A percentile compares a stretch with the other conserved stretches of the same genome.
Evolutionary conservation across 1,139 yeast genomes (phyloP).

Genomic region (Saccharomyces uvarum): DNA sequence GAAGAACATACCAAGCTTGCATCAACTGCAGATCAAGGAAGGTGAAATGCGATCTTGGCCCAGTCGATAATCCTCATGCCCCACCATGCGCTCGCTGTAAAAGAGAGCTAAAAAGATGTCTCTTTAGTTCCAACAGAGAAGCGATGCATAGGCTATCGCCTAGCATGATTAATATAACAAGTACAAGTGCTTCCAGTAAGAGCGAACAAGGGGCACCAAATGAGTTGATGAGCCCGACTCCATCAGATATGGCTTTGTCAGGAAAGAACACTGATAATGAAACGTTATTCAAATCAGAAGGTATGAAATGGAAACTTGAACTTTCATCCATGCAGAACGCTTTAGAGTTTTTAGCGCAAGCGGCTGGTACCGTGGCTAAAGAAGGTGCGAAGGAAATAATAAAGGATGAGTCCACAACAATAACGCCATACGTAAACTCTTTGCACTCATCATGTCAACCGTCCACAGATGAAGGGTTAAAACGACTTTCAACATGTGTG

Average conservation of each 20-base stretch:
- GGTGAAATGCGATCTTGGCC: slow-evolving; percentile 78
- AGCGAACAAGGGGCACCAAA: neutral
- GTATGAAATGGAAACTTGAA: slow-evolving; percentile 32
- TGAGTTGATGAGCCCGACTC: neutral
- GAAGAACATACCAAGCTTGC: slow-evolving; percentile 75
- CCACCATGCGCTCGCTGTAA: slow-evolving; percentile 84
- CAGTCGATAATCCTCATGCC: slow-evolving; percentile 59
- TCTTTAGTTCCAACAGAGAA: slow-evolving; percentile 46
- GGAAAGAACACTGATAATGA: neutral
- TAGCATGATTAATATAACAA: neutral
- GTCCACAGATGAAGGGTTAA: slow-evolving; percentile 40
- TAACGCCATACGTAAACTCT: neutral
- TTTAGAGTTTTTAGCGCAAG: slow-evolving; percentile 61
- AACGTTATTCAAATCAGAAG: neutral
- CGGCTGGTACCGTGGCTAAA: slow-evolving; percentile 62
- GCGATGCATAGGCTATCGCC: slow-evolving; percentile 1
- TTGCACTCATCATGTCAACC: slow-evolving; percentile 32
- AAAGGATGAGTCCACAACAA: slow-evolving; percentile 38
- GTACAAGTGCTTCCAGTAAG: neutral
- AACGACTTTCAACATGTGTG: neutral
- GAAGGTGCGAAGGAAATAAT: slow-evolving; percentile 61
- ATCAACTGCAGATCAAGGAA: slow-evolving; percentile 74
- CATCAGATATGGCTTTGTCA: neutral
- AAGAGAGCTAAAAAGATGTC: slow-evolving; percentile 74
- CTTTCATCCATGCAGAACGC: slow-evolving; percentile 54